These are phyloP conservation scores for Esteya vermicola DNA, from an alignment of 2,329 filamentous ascomycete genomes.

Conservation along the genomic window DNA sequence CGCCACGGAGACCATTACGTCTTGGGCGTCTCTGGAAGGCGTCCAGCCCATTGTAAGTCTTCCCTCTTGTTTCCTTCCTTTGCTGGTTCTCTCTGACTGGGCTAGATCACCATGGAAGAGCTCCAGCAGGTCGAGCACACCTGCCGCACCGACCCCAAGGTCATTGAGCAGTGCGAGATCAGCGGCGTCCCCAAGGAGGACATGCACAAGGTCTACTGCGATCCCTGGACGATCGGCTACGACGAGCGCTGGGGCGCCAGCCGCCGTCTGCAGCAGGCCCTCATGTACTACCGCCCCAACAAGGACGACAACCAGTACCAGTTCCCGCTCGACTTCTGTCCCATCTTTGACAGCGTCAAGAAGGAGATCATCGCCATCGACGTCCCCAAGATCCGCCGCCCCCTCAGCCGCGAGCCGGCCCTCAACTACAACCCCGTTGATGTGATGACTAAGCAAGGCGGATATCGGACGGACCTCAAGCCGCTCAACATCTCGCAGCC, in stretches of 20 bases:
- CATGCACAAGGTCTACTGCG: slow-evolving; percentile 94
- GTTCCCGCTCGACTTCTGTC: slow-evolving; percentile 85
- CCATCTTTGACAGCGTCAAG: slow-evolving; percentile 74
- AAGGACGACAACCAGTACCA: slow-evolving; percentile 81
- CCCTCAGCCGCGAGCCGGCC: slow-evolving; percentile 54
- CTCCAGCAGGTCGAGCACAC: slow-evolving; percentile 66
- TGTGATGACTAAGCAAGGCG: slow-evolving; percentile 52
- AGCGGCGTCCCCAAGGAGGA: slow-evolving; percentile 67
- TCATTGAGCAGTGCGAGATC: slow-evolving; percentile 80
- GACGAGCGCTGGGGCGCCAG: slow-evolving; percentile 75
- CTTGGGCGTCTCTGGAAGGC: slow-evolving; percentile 62
- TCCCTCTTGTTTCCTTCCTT: not conserved
- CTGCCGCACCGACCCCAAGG: slow-evolving; percentile 62
- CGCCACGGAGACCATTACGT: slow-evolving; percentile 46
- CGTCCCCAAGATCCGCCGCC: slow-evolving; percentile 62
- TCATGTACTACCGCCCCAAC: slow-evolving; percentile 90
- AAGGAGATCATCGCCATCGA: slow-evolving; percentile 71
- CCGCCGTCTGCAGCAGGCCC: slow-evolving; percentile 72
- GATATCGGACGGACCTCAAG: slow-evolving; percentile 68
- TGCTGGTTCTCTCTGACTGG: not conserved
- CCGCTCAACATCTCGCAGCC: slow-evolving; percentile 60
- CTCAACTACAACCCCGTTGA: slow-evolving; percentile 69
- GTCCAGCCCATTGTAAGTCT: slow-evolving; percentile 61
- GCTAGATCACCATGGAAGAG: slow-evolving; percentile 79
- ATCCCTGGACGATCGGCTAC: slow-evolving; percentile 92